Percentiles rank a stretch among this genome's conserved stretches.
These are phyloP conservation scores for Fusarium tupiense DNA, from an alignment of 2,329 filamentous ascomycete species.

Conservation along the genomic window DNA sequence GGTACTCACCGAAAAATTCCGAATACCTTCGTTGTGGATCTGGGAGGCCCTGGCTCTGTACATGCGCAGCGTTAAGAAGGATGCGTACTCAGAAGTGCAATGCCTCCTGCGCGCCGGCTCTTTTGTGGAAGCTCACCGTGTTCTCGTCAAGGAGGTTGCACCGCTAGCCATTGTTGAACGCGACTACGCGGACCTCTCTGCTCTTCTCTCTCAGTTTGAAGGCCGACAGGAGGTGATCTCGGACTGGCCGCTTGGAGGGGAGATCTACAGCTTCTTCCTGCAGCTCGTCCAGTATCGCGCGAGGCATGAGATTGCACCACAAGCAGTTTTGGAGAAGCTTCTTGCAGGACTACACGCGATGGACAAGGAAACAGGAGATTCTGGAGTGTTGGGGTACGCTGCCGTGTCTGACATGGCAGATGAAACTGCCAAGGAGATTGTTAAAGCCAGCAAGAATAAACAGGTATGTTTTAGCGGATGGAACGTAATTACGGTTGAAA, in stretches of 20 bases:
- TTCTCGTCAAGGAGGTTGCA: constrained; percentile 82
- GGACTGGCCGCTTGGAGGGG: constrained; percentile 82
- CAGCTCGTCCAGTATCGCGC: constrained; percentile 58
- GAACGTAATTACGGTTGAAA: background rate
- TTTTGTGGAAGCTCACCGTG: constrained; percentile 83
- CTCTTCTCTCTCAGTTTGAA: constrained; percentile 77
- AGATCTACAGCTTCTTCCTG: constrained; percentile 76
- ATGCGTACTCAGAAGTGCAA: constrained; percentile 76
- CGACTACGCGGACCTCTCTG: constrained; percentile 76
- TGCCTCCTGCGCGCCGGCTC: constrained; percentile 82
- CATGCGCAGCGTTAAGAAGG: constrained; percentile 77
- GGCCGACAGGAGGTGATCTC: constrained; percentile 68
- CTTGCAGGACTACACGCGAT: constrained; percentile 65
- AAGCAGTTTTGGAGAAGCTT: constrained; percentile 64
- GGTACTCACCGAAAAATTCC: constrained; percentile 70
- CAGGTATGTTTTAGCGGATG: constrained; percentile 57
- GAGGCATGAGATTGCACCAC: constrained; percentile 53
- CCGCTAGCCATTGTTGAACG: constrained; percentile 84
- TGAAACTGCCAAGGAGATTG: constrained; percentile 73
- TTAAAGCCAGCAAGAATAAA: constrained; percentile 63
- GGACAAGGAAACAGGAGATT: constrained; percentile 55
- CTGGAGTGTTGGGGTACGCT: constrained; percentile 67
- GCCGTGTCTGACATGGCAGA: constrained; percentile 85
- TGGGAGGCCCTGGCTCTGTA: constrained; percentile 88
- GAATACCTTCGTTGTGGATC: constrained; percentile 81